Percentiles rank a stretch among this genome's conserved stretches.
These are phyloP conservation scores for Ophiostoma triangulosporum DNA, from an alignment of 2,329 filamentous ascomycete species.

Conservation along the genomic window DNA sequence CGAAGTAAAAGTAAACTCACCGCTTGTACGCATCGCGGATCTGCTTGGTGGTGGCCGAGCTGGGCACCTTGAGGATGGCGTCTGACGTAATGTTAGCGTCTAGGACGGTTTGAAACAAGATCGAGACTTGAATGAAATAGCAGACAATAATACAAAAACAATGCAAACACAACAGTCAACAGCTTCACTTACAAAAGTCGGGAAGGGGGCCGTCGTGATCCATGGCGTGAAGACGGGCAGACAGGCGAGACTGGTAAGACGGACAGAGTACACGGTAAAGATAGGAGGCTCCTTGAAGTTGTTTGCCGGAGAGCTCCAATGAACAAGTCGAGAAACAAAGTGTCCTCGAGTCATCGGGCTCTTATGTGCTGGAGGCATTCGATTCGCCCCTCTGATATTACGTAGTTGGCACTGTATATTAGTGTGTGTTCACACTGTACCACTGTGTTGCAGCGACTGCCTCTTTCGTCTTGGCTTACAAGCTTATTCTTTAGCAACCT, in stretches of 20 bases:
- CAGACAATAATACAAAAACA: background rate
- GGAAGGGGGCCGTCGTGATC: background rate
- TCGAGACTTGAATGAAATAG: too few relatives aligned
- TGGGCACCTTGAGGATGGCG: constrained; percentile 57
- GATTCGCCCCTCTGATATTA: too few relatives aligned
- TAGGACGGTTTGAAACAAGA: background rate
- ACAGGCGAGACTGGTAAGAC: background rate
- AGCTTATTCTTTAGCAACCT: too few relatives aligned
- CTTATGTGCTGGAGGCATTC: too few relatives aligned
- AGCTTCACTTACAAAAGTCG: background rate
- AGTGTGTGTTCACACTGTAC: background rate
- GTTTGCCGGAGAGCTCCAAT: too few relatives aligned
- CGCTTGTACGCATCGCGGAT: constrained; percentile 92
- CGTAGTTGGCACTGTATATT: background rate
- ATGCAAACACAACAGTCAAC: background rate
- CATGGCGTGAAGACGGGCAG: background rate
- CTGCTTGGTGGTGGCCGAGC: constrained; percentile 65
- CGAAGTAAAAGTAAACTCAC: constrained; percentile 24
- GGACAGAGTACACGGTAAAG: too few relatives aligned
- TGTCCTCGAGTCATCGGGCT: too few relatives aligned
- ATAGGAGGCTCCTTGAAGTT: too few relatives aligned
- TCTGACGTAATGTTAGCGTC: constrained; percentile 33
- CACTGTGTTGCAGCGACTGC: background rate
- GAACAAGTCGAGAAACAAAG: too few relatives aligned
- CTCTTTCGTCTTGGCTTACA: background rate